Base-by-base conservation (phyloP, 306 rosid species). In the Gastrolobium villosum region DNA sequence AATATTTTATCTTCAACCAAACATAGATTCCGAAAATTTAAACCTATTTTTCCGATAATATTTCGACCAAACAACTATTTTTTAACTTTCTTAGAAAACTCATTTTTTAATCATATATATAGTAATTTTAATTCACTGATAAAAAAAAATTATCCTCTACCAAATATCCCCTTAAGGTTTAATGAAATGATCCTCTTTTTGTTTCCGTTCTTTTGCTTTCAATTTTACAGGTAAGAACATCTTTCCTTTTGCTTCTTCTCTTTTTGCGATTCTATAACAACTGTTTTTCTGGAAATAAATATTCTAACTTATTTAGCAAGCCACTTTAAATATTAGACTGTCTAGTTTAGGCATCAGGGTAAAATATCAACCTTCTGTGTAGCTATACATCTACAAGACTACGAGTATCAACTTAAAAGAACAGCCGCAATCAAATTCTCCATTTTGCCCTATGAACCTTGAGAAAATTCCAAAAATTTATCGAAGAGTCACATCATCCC, bases 401-500 rank as follows among this genome's bases (percentile, higher is more conserved):
- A 30, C 9, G 8, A 60, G 26, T 43, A 39, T 7, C 15, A 55
- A n/a, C 52, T 62, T 5, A 40, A 5, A 50, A 37, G 7, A 76
- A 53, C 7, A 49, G 44, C 36, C 4, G 5, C 48, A 15, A 15
- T 3, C 10, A 62, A 37, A 61, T 52, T 44, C 48, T 37, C 36
- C 48, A 69, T 43, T 68, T n/a, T 48, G 0, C 7, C 36, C 46
- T 5, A 28, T 43, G 5, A 67, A 41, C 36, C 65, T 52, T 40
- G 74, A 31, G 13, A 75, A 6, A 54, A 40, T 26, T 56, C 61
- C 43, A 59, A 32, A 40, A 26, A 40, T 41, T 28, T 30, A 44
- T 59, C 20, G 39, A 69, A 69, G 48, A 11, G 69, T 28, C 48
- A 64, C 69, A 32, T 56, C 37, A 45, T 30, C 52, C 43, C 11